These are phyloP conservation scores for Xylariaceae sp. DNA, from an alignment of 2,329 filamentous ascomycete species.

Conservation along the genomic window DNA sequence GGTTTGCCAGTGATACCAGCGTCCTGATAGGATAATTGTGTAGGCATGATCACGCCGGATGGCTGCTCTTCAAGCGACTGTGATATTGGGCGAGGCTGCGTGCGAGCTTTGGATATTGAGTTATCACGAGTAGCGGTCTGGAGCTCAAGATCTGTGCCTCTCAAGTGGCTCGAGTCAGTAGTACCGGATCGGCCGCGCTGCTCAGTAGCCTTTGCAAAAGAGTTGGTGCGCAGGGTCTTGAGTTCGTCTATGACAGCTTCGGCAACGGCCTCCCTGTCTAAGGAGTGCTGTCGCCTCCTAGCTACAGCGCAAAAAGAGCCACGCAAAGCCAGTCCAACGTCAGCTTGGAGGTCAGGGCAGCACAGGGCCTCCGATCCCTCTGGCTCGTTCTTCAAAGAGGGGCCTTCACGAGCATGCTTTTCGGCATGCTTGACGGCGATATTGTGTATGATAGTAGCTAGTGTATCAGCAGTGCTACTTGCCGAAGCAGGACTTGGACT, in stretches of 20 bases:
- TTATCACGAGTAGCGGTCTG: constrained; percentile 11
- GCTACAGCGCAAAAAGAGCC: constrained; percentile 48
- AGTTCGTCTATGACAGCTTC: constrained; percentile 42
- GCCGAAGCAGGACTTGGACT: constrained; percentile 32
- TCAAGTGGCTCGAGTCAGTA: constrained; percentile 12
- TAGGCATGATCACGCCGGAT: constrained; percentile 17
- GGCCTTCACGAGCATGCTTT: constrained; percentile 40
- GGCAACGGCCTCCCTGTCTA: constrained; percentile 43
- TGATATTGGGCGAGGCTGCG: constrained; percentile 16
- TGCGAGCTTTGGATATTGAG: constrained; percentile 15
- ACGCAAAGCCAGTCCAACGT: constrained; percentile 46
- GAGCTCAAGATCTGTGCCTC: constrained; percentile 10
- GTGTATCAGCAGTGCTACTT: constrained; percentile 34
- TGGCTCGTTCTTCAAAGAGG: constrained; percentile 24
- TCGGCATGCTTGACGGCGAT: constrained; percentile 45
- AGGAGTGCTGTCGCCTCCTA: constrained; percentile 36
- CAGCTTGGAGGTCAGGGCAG: constrained; percentile 45
- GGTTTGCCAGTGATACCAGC: constrained; percentile 54
- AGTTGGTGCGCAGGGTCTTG: constrained; percentile 23
- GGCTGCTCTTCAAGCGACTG: constrained; percentile 15
- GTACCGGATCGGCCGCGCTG: constrained; percentile 18
- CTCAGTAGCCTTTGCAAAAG: constrained; percentile 16
- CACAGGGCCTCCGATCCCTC: constrained; percentile 39
- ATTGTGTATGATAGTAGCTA: constrained; percentile 38
- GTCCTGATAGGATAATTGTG: constrained; percentile 31